These are phyloP conservation scores for Coemansia pectinata DNA, from an alignment of 192 early-diverging fungal species.

Conservation along the genomic window DNA sequence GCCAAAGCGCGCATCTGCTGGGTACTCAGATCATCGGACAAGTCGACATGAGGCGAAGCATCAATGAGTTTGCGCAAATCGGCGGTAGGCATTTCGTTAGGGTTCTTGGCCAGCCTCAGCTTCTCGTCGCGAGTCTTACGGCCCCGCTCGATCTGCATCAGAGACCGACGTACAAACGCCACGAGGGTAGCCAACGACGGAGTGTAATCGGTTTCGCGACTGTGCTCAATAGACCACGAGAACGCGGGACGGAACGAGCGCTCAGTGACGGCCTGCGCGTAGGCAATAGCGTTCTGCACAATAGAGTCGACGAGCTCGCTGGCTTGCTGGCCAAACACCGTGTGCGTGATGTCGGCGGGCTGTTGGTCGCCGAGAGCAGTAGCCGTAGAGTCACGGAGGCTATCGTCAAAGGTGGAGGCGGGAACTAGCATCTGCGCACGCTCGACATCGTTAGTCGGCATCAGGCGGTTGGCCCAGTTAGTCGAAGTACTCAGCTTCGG, in stretches of 20 bases:
- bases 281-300: slow-evolving; percentile 43
- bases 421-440: slow-evolving; percentile 42
- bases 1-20: slow-evolving; percentile 51
- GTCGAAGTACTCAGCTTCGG: slow-evolving; percentile 41
- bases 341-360: slow-evolving; percentile 19
- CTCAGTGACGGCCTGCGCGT: slow-evolving; percentile 51
- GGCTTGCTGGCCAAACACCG: slow-evolving; percentile 51
- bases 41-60: slow-evolving; percentile 31
- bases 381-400: slow-evolving; percentile 5
- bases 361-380: slow-evolving; percentile 3
- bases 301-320: slow-evolving; percentile 43
- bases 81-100: slow-evolving; percentile 38
- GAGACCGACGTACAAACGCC: slow-evolving; percentile 36
- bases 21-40: slow-evolving; percentile 30
- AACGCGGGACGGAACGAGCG: slow-evolving; percentile 45
- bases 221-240: slow-evolving; percentile 53
- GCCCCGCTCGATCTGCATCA: slow-evolving; percentile 34
- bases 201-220: slow-evolving; percentile 50
- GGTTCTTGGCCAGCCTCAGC: slow-evolving; percentile 30
- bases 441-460: slow-evolving; percentile 48
- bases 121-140: slow-evolving; percentile 38
- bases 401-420: slow-evolving; percentile 19
- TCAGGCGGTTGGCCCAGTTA: slow-evolving; percentile 37
- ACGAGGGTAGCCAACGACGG: slow-evolving; percentile 52
- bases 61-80: slow-evolving; percentile 41